A percentile compares a stretch with the other conserved stretches of the same genome.
Evolutionary conservation across 495 filamentous ascomycete species (phyloP).

Genomic region (Collariella sp.): DNA sequence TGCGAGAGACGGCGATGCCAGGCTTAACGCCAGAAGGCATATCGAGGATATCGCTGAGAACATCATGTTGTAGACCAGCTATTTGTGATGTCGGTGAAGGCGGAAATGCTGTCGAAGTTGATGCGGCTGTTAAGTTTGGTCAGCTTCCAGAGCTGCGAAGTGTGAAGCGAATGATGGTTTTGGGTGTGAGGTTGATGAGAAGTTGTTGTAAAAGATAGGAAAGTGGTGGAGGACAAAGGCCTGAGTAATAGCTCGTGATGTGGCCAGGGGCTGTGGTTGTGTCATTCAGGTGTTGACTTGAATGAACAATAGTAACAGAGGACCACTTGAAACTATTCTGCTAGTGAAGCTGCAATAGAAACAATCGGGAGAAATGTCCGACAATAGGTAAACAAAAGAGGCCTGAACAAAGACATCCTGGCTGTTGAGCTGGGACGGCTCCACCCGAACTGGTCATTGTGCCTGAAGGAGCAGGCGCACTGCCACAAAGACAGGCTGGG

Average conservation of each 20-base stretch:
- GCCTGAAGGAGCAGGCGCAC: too few relatives aligned
- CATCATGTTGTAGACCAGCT: slow-evolving; percentile 40
- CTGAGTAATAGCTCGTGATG: not conserved
- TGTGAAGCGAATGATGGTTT: not conserved
- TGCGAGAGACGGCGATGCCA: slow-evolving; percentile 25
- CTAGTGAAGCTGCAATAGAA: not conserved
- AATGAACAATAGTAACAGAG: not conserved
- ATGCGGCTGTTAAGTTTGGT: not conserved
- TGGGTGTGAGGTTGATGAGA: not conserved
- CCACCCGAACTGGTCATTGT: not conserved
- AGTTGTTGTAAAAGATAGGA: not conserved
- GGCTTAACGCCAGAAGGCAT: slow-evolving; percentile 30
- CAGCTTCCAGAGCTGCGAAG: slow-evolving; percentile 9
- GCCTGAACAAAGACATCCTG: not conserved
- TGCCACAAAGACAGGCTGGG: not conserved
- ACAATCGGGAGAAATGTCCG: not conserved
- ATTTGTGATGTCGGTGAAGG: slow-evolving; percentile 19
- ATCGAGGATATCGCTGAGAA: slow-evolving; percentile 31
- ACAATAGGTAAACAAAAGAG: not conserved
- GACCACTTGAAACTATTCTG: not conserved
- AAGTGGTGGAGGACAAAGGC: not conserved
- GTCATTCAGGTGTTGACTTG: not conserved
- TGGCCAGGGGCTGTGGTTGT: not conserved
- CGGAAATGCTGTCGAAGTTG: not conserved
- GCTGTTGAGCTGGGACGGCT: not conserved